Evolutionary conservation across 768 basidiomycete genomes (phyloP).

Genomic region (Termitomyces eurrhizus): DNA sequence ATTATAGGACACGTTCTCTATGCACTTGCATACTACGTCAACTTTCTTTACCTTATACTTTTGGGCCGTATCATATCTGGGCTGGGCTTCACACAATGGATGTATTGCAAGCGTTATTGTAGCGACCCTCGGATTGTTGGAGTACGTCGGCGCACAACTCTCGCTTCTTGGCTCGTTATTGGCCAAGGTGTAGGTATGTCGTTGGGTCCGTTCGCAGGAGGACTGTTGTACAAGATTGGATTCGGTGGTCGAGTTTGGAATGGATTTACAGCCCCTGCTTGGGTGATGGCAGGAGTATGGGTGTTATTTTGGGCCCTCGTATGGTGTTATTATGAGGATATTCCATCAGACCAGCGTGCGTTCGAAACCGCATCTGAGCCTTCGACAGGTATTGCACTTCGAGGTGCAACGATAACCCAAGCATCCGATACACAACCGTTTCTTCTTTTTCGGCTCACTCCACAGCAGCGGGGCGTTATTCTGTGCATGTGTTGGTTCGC

Average conservation of each 20-base stretch:
- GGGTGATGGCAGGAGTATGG: constrained; percentile 59
- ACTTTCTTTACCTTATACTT: constrained; percentile 66
- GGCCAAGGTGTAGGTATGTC: constrained; percentile 62
- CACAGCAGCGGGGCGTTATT: constrained; percentile 48
- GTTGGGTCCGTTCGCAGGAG: constrained; percentile 61
- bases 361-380: neutral
- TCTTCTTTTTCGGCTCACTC: constrained; percentile 13
- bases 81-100: constrained; percentile 55
- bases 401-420: neutral
- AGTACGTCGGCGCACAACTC: constrained; percentile 55
- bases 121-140: constrained; percentile 69
- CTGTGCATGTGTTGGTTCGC: constrained; percentile 68
- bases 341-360: constrained; percentile 1
- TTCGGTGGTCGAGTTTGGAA: constrained; percentile 51
- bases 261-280: constrained; percentile 63
- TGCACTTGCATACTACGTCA: constrained; percentile 53
- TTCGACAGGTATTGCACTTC: constrained; percentile 1
- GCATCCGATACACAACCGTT: constrained; percentile 1
- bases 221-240: constrained; percentile 57
- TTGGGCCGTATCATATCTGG: constrained; percentile 66
- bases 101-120: constrained; percentile 70
- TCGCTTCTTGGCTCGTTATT: constrained; percentile 60
- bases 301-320: constrained; percentile 41
- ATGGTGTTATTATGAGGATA: constrained; percentile 11
- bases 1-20: constrained; percentile 58